A percentile compares a stretch with the other conserved stretches of the same genome.
phyloP scores from a whole-genome alignment of 345 rosid genomes.

The Brassica carinata region DNA sequence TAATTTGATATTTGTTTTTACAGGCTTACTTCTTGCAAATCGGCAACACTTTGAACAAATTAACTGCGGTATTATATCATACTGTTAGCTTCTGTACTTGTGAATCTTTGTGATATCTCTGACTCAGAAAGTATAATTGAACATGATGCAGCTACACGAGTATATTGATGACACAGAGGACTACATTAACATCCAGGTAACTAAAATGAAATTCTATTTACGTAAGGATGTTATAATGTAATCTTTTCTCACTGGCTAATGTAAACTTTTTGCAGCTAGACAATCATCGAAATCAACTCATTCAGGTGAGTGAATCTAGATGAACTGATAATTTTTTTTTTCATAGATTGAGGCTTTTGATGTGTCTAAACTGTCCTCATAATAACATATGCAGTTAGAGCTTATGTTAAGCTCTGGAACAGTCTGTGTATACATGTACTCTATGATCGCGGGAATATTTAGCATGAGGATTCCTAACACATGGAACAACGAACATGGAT shows the following conservation, averaged over 20 bases:
- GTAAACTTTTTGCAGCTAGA: slow-evolving; percentile 62
- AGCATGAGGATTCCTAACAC: slow-evolving; percentile 89
- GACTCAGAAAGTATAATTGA: slow-evolving; percentile 9
- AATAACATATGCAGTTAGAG: slow-evolving; percentile 59
- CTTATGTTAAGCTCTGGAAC: slow-evolving; percentile 76
- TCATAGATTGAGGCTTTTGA: neutral
- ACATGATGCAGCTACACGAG: slow-evolving; percentile 75
- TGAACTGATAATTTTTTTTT: neutral
- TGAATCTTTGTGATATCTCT: slow-evolving; percentile 16
- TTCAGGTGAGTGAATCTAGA: slow-evolving; percentile 59
- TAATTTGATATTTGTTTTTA: slow-evolving; percentile 14
- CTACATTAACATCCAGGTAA: slow-evolving; percentile 92
- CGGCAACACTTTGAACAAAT: slow-evolving; percentile 82
- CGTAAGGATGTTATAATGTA: neutral
- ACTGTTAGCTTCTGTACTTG: neutral
- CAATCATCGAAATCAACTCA: slow-evolving; percentile 91
- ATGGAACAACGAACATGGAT: slow-evolving; percentile 68
- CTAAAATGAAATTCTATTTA: neutral
- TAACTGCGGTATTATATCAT: slow-evolving; percentile 56
- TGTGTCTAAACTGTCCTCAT: neutral
- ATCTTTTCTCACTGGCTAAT: neutral
- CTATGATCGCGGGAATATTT: slow-evolving; percentile 75
- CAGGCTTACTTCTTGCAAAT: slow-evolving; percentile 94
- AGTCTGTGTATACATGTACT: slow-evolving; percentile 57
- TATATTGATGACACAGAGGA: slow-evolving; percentile 95